Evolutionary conservation across 108 stramenopile genomes (phyloP).

Genomic region (Fragilaria radians): DNA sequence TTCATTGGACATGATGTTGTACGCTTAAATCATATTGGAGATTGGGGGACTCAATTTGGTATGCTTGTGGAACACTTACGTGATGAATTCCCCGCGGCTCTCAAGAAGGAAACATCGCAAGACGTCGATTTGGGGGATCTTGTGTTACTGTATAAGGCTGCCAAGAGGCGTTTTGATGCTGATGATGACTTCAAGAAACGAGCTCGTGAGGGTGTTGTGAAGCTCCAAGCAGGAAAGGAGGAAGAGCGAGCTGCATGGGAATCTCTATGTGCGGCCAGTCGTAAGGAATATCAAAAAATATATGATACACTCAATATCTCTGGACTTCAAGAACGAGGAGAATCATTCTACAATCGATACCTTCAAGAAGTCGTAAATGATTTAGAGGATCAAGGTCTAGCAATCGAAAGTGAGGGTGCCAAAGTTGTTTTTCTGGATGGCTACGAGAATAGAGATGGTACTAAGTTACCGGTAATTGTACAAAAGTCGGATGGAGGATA

Average conservation of each 20-base stretch:
- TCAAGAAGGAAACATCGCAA: slow-evolving; percentile 51
- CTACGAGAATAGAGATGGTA: slow-evolving; percentile 72
- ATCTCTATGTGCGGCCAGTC: slow-evolving; percentile 71
- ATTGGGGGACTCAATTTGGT: slow-evolving; percentile 99
- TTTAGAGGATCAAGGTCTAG: slow-evolving; percentile 63
- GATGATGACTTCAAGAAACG: slow-evolving; percentile 87
- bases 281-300: slow-evolving; percentile 82
- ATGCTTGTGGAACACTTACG: slow-evolving; percentile 97
- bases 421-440: slow-evolving; percentile 83
- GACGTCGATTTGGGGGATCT: slow-evolving; percentile 87
- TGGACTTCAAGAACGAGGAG: slow-evolving; percentile 80
- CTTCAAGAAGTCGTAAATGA: slow-evolving; percentile 78
- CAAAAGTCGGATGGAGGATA: slow-evolving; percentile 97
- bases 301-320: slow-evolving; percentile 70
- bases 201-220: slow-evolving; percentile 90
- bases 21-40: slow-evolving; percentile 96
- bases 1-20: slow-evolving; percentile 91
- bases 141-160: slow-evolving; percentile 93
- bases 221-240: slow-evolving; percentile 89
- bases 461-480: slow-evolving; percentile 86
- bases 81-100: slow-evolving; percentile 89
- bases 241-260: slow-evolving; percentile 91
- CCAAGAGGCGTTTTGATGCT: slow-evolving; percentile 86
- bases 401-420: slow-evolving; percentile 84
- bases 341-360: slow-evolving; percentile 96